Evolutionary conservation across 257 asterid species (phyloP).

Genomic region (Rehmannia glutinosa): DNA sequence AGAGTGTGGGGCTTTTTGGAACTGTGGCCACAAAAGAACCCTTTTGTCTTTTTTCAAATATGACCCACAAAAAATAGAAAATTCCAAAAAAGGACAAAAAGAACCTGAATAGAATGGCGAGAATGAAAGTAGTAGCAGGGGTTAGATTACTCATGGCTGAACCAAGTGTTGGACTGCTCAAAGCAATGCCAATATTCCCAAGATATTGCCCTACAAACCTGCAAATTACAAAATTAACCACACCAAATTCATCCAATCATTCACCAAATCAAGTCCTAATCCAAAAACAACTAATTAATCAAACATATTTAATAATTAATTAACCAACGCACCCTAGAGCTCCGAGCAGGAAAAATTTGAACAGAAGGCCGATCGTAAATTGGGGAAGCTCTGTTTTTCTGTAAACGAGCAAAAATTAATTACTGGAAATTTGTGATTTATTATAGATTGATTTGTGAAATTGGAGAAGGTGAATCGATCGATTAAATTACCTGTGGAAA

Average conservation of each 20-base stretch:
- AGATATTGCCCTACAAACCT: constrained; percentile 29
- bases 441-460: too few species aligned
- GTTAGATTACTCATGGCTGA: constrained; percentile 36
- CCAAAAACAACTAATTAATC: too few species aligned
- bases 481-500: constrained; percentile 31
- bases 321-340: constrained; percentile 29
- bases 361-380: constrained; percentile 1
- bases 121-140: constrained; percentile 41
- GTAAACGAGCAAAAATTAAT: not conserved
- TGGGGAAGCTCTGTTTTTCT: constrained; percentile 31
- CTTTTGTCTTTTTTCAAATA: too few species aligned
- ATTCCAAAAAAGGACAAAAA: not conserved
- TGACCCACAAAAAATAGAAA: too few species aligned
- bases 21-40: too few species aligned
- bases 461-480: too few species aligned
- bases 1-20: too few species aligned
- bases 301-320: too few species aligned
- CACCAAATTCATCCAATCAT: not conserved
- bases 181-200: constrained; percentile 24
- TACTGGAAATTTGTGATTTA: too few species aligned
- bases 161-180: constrained; percentile 38
- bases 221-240: not conserved
- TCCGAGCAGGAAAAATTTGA: constrained; percentile 30
- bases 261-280: too few species aligned
- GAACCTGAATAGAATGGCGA: constrained; percentile 40